Evolutionary conservation across 2,329 filamentous ascomycete species (phyloP).

Genomic region (Dactylellina cionopaga): DNA sequence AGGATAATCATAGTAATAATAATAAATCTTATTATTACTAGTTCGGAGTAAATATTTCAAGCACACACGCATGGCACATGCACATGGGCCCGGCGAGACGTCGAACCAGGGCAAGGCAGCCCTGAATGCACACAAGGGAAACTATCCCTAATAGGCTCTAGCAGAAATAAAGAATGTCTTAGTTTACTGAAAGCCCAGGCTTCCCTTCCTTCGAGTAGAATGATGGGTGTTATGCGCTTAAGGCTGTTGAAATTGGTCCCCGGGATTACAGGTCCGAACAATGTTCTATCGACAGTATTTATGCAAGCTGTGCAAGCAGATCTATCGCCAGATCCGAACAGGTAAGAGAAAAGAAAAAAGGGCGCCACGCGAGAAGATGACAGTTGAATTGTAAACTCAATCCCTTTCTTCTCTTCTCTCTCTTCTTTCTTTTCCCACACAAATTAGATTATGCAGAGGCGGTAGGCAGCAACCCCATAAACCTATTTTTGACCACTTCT

Average conservation of each 20-base stretch:
- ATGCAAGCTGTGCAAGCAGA: too few relatives aligned
- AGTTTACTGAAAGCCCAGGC: conserved; percentile 39
- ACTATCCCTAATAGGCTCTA: conserved; percentile 19
- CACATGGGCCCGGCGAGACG: conserved; percentile 36
- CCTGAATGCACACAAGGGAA: conserved; percentile 6
- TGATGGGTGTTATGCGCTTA: conserved; percentile 50
- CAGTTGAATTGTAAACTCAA: not conserved
- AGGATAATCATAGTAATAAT: too few relatives aligned
- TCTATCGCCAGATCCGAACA: conserved; percentile 6
- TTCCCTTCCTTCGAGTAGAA: conserved; percentile 25
- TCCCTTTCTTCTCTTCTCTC: too few relatives aligned
- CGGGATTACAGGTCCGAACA: not conserved
- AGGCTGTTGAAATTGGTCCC: not conserved
- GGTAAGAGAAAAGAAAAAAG: conserved; percentile 1
- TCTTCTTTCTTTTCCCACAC: conserved; percentile 8
- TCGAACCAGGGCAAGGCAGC: conserved; percentile 35
- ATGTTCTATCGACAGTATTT: not conserved
- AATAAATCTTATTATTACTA: too few relatives aligned
- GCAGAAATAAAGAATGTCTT: too few relatives aligned
- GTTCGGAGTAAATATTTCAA: conserved; percentile 30
- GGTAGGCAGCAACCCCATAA: conserved; percentile 47
- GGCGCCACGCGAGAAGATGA: conserved; percentile 20
- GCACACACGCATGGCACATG: conserved; percentile 33
- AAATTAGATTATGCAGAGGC: conserved; percentile 40
- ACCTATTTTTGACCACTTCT: conserved; percentile 46